A percentile compares a stretch with the other conserved stretches of the same genome.
These are phyloP conservation scores for Apiotrichum mycotoxinovorans DNA, from an alignment of 1,284 basidiomycete genomes.

Conservation along the genomic window DNA sequence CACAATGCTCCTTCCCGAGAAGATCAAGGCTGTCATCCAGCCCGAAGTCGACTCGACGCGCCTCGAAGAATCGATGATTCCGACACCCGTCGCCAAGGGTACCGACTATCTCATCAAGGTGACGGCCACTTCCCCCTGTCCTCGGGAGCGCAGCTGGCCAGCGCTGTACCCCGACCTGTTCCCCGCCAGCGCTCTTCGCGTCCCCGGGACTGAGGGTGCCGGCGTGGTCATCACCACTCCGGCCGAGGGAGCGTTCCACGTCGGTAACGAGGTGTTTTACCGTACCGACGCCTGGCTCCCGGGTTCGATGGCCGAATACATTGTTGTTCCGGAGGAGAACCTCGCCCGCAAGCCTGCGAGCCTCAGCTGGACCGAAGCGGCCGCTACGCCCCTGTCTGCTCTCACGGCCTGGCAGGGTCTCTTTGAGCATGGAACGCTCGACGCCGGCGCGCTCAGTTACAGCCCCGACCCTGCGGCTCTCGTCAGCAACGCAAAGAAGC, in stretches of 20 bases:
- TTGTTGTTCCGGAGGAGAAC: constrained; percentile 7
- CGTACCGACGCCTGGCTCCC: constrained; percentile 13
- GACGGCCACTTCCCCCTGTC: constrained; percentile 11
- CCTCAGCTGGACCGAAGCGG: constrained; percentile 13
- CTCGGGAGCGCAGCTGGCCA: constrained; percentile 10
- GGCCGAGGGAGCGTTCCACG: background rate
- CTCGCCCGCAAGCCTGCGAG: constrained; percentile 12
- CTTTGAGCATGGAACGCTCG: constrained; percentile 12
- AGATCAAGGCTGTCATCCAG: constrained; percentile 12
- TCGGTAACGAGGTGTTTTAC: constrained; percentile 15
- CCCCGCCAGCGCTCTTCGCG: background rate
- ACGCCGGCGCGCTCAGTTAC: background rate
- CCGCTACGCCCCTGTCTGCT: constrained; percentile 11
- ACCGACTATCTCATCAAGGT: constrained; percentile 6
- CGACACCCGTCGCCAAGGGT: background rate
- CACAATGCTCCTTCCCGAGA: constrained; percentile 1
- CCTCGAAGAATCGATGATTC: constrained; percentile 3
- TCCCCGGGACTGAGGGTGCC: constrained; percentile 19
- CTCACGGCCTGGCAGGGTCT: constrained; percentile 19
- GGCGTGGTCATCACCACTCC: constrained; percentile 7
- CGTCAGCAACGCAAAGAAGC: background rate
- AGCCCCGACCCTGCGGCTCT: background rate
- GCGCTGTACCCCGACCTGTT: background rate
- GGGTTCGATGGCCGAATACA: constrained; percentile 8
- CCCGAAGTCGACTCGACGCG: background rate